Evolutionary conservation across 2,329 filamentous ascomycete species (phyloP).

Genomic region (Scedosporium aurantiacum): DNA sequence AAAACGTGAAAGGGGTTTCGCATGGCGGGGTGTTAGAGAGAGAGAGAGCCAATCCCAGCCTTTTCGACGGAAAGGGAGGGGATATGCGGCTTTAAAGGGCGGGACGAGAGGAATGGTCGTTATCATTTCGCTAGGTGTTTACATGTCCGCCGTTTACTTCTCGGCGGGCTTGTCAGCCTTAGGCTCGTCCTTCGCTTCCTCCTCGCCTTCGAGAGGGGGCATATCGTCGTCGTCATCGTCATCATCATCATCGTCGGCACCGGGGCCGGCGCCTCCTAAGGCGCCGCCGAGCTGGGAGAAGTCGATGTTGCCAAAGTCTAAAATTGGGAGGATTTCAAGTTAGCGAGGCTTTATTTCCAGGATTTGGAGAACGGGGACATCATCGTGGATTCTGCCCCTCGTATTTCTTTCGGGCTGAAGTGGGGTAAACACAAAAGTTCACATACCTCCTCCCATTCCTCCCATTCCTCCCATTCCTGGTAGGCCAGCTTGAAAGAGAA

Average conservation of each 20-base stretch:
- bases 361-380: background rate
- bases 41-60: background rate
- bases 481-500: slow-evolving; percentile 17
- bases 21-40: background rate
- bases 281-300: slow-evolving; percentile 80
- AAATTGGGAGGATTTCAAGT: slow-evolving; percentile 15
- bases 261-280: slow-evolving; percentile 29
- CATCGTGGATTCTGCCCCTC: background rate
- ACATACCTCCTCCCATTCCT: slow-evolving; percentile 11
- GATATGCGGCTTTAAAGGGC: background rate
- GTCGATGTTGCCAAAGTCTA: slow-evolving; percentile 79
- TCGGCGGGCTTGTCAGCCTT: slow-evolving; percentile 9
- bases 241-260: slow-evolving; percentile 30
- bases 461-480: slow-evolving; percentile 13
- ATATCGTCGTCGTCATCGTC: slow-evolving; percentile 63
- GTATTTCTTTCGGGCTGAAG: background rate
- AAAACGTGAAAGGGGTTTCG: background rate
- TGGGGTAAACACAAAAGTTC: background rate
- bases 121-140: background rate
- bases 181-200: slow-evolving; percentile 30
- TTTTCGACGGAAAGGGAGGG: background rate
- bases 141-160: slow-evolving; percentile 4
- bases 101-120: background rate
- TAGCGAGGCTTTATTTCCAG: background rate
- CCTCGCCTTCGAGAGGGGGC: slow-evolving; percentile 64